These are phyloP conservation scores for Cymodocea nodosa DNA, from an alignment of 116 monocot genomes.

Conservation along the genomic window DNA sequence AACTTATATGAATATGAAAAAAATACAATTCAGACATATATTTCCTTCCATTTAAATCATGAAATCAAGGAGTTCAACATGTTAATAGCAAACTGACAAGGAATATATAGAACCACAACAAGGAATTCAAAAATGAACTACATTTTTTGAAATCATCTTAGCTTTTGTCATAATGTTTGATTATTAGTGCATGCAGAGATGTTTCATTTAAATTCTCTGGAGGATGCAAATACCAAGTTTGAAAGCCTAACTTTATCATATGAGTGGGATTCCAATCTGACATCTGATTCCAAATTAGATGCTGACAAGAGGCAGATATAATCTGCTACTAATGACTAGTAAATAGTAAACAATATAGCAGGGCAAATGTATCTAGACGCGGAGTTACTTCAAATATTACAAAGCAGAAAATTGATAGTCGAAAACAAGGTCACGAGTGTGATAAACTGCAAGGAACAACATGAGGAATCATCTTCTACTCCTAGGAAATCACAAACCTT, in stretches of 20 bases:
- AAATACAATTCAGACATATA: too few species aligned
- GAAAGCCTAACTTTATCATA: constrained; percentile 9
- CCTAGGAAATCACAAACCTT: constrained; percentile 15
- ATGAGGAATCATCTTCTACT: constrained; percentile 5
- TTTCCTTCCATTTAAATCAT: too few species aligned
- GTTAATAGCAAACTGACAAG: too few species aligned
- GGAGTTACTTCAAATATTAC: neutral
- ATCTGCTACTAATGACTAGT: neutral
- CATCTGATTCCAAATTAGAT: constrained; percentile 5
- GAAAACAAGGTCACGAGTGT: neutral
- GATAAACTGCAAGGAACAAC: neutral
- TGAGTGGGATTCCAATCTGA: constrained; percentile 7
- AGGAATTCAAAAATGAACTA: too few species aligned
- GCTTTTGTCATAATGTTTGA: too few species aligned
- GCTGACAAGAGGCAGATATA: neutral
- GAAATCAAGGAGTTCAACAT: too few species aligned
- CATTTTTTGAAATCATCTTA: too few species aligned
- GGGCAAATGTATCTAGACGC: neutral
- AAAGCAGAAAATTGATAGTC: neutral
- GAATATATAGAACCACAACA: too few species aligned
- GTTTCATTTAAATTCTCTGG: neutral
- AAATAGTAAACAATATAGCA: constrained; percentile 8
- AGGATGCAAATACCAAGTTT: constrained; percentile 5
- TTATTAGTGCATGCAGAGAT: too few species aligned
- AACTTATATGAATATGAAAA: too few species aligned